Base-by-base conservation (phyloP, 2,329 filamentous ascomycete genomes). In the Chaetomium globosum region DNA sequence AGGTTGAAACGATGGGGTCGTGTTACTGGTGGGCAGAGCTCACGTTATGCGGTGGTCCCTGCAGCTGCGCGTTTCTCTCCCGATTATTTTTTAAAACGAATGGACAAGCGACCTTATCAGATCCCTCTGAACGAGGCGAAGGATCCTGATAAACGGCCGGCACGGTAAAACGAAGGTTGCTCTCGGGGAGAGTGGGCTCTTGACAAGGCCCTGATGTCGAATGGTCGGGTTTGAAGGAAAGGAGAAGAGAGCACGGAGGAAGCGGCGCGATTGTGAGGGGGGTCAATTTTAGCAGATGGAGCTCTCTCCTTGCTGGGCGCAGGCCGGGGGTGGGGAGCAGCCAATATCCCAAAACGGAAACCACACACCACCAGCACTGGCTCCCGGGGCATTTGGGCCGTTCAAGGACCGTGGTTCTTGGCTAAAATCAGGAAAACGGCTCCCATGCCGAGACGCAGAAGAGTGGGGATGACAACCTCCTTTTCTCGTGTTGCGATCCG, bases 211-310 rank as follows among this genome's bases (percentile, higher is more conserved):
- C 54, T 46, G 54, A 26, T 51, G 57, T 39, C 59, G 55, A 61
- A 65, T 19, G 31, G 21, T 49, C 53, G 26, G 19, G 39, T n/a
- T 31, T 23, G 31, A 23, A 19, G 53, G 43, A 58, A 53, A 58
- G 33, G 57, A 58, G 48, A 48, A 57, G 16, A 59, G n/a, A 57
- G 26, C 26, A 28, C 36, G 43, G 48, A 61, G 49, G 53, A 66
- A 61, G 61, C 43, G 57, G 61, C 51, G 39, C 26, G 39, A 49
- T 28, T 51, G 61, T 57, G 55, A 60, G 54, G 8, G 46, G 46
- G 46, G n/a, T 56, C 61, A 63, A 64, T 60, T 61, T 64, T 58
- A 66, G 56, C 36, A 62, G 48, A 43, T 56, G 51, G 49, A 21
- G 23, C 56, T 30, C 23, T n/a, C 19, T 30, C 13, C 16, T 46